A percentile compares a stretch with the other conserved stretches of the same genome.
phyloP scores from a whole-genome alignment of 192 early-diverging fungal species.

The Linnemannia zychae region DNA sequence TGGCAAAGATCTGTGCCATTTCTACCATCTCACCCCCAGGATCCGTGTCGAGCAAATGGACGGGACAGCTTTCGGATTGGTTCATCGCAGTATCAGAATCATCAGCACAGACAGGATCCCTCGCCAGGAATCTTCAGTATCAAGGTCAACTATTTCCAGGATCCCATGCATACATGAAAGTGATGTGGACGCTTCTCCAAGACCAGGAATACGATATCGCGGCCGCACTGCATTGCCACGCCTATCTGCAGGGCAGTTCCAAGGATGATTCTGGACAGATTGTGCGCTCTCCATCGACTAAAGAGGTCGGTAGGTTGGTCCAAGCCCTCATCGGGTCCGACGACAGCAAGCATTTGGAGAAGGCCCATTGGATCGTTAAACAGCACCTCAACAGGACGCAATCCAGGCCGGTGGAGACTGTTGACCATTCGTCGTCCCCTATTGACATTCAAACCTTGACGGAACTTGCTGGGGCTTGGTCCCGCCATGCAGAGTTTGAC shows the following conservation, averaged over 20 bases:
- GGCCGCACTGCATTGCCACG: constrained; percentile 9
- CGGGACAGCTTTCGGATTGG: constrained; percentile 41
- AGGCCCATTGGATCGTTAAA: constrained; percentile 44
- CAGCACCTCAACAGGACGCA: constrained; percentile 21
- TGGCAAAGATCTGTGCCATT: constrained; percentile 35
- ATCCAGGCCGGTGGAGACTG: neutral
- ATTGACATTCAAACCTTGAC: constrained; percentile 30
- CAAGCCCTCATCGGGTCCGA: constrained; percentile 13
- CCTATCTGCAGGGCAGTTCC: neutral
- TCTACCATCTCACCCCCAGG: neutral
- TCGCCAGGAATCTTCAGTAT: constrained; percentile 27
- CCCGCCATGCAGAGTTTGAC: constrained; percentile 27
- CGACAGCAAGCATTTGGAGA: constrained; percentile 12
- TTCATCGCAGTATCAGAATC: constrained; percentile 22
- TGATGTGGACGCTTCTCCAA: constrained; percentile 18
- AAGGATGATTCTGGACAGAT: neutral
- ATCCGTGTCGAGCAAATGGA: neutral
- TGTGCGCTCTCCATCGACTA: neutral
- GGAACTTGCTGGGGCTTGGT: constrained; percentile 40
- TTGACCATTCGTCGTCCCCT: neutral
- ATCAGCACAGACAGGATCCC: constrained; percentile 4
- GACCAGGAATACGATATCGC: constrained; percentile 33
- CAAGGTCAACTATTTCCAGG: neutral
- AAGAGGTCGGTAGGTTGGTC: constrained; percentile 21
- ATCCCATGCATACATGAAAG: constrained; percentile 3